Conservation (phyloP, 2,329 filamentous ascomycete species). For the Cryphonectria radicalis region DNA sequence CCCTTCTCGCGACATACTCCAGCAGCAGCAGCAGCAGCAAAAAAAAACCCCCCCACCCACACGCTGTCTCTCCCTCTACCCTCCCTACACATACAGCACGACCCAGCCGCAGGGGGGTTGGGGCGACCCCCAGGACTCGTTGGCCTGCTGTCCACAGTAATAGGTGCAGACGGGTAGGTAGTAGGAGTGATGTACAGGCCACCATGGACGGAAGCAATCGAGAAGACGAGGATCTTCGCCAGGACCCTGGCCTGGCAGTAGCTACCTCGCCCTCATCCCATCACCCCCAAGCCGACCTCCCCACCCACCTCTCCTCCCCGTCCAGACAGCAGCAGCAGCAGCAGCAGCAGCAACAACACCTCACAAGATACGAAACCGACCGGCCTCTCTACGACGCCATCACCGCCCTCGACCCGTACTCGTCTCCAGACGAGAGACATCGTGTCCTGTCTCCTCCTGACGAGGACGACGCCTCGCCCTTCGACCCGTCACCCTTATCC, state of each 20-base stretch:
- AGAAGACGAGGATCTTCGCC: slow-evolving; percentile 47
- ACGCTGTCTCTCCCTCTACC: neutral
- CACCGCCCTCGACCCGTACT: slow-evolving; percentile 31
- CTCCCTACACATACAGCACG: neutral
- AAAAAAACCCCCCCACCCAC: neutral
- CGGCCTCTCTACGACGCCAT: slow-evolving; percentile 35
- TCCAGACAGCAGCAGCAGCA: slow-evolving; percentile 26
- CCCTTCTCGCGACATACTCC: neutral
- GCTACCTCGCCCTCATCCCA: slow-evolving; percentile 38
- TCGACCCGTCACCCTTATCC: slow-evolving; percentile 38
- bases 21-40: neutral
- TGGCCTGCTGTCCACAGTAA: slow-evolving; percentile 10
- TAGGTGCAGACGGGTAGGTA: slow-evolving; percentile 19
- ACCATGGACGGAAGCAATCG: slow-evolving; percentile 55
- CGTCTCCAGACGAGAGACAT: neutral
- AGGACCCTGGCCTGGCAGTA: slow-evolving; percentile 38
- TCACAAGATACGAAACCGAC: slow-evolving; percentile 31
- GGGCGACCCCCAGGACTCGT: slow-evolving; percentile 11
- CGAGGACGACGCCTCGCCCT: slow-evolving; percentile 22
- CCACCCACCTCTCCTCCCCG: slow-evolving; percentile 29
- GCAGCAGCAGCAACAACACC: slow-evolving; percentile 7
- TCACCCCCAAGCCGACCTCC: slow-evolving; percentile 35
- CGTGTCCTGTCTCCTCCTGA: neutral
- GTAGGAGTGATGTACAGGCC: slow-evolving; percentile 42
- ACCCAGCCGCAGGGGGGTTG: slow-evolving; percentile 9